Evolutionary conservation across 2,329 filamentous ascomycete genomes (phyloP).

Genomic region (Fusarium begoniae): DNA sequence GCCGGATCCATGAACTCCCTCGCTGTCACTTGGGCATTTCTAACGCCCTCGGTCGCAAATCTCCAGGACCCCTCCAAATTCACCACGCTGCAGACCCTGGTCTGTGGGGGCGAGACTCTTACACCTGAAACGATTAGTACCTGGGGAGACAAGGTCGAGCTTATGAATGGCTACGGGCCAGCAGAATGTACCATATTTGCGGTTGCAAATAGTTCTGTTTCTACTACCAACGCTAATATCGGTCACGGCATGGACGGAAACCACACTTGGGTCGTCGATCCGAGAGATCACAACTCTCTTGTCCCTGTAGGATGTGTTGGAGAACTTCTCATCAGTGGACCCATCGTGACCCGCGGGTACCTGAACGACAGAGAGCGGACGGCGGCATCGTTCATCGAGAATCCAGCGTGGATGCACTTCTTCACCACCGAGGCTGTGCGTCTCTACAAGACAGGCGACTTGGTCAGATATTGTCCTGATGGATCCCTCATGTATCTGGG

Average conservation of each 20-base stretch:
- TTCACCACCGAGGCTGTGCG: not conserved
- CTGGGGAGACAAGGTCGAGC: conserved; percentile 27
- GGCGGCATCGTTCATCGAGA: not conserved
- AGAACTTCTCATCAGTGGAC: conserved; percentile 33
- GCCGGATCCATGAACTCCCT: conserved; percentile 23
- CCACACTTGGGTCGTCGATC: conserved; percentile 33
- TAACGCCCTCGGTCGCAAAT: conserved; percentile 40
- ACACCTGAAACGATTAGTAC: conserved; percentile 17
- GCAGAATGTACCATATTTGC: conserved; percentile 31
- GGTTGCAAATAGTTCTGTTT: conserved; percentile 4
- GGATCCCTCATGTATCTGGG: conserved; percentile 56
- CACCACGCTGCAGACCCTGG: conserved; percentile 15
- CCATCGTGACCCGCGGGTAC: conserved; percentile 18
- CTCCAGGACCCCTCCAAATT: conserved; percentile 32
- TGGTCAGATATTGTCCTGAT: conserved; percentile 53
- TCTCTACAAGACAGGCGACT: conserved; percentile 58
- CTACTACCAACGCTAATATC: not conserved
- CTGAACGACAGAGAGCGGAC: conserved; percentile 2
- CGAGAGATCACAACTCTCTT: conserved; percentile 24
- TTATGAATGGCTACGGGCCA: conserved; percentile 40
- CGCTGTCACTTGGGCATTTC: conserved; percentile 32
- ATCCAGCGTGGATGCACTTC: not conserved
- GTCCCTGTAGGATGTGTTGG: conserved; percentile 28
- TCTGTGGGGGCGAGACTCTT: conserved; percentile 36
- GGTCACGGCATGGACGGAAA: not conserved